These are phyloP conservation scores for Elymus sibiricus DNA, from an alignment of 176 grass and related monocot genomes.

Conservation along the genomic window DNA sequence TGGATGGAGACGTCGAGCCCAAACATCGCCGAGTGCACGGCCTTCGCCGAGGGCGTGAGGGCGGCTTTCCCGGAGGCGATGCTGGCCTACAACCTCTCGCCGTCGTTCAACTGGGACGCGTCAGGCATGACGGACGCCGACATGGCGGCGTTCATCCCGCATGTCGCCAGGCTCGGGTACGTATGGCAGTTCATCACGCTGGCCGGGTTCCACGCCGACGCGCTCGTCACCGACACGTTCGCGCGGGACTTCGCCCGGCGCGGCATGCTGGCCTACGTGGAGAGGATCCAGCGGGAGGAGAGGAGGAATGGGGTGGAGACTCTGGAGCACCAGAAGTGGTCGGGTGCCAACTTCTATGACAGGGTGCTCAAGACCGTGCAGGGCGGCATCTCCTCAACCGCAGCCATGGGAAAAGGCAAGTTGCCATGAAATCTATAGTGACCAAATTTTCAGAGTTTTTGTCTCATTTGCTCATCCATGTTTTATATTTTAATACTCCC, in stretches of 20 bases:
- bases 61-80: constrained; percentile 48
- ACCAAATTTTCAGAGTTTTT: neutral
- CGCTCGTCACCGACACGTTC: constrained; percentile 81
- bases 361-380: constrained; percentile 92
- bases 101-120: constrained; percentile 98
- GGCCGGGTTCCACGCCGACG: constrained; percentile 92
- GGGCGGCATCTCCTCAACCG: constrained; percentile 86
- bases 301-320: constrained; percentile 84
- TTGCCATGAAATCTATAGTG: no score
- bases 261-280: constrained; percentile 89
- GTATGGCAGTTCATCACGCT: constrained; percentile 98
- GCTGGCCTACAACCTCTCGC: constrained; percentile 97
- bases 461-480: neutral
- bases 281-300: constrained; percentile 97
- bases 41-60: constrained; percentile 66
- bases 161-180: constrained; percentile 60
- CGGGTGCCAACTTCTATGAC: constrained; percentile 86
- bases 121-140: constrained; percentile 80
- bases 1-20: constrained; percentile 99
- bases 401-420: constrained; percentile 95
- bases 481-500: neutral
- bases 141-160: constrained; percentile 78
- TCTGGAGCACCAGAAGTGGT: constrained; percentile 95
- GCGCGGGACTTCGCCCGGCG: constrained; percentile 74
- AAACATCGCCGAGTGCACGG: constrained; percentile 65